A percentile compares a stretch with the other conserved stretches of the same genome.
Conservation (phyloP, 495 filamentous ascomycete genomes). For the Barbatosphaeria neglecta region DNA sequence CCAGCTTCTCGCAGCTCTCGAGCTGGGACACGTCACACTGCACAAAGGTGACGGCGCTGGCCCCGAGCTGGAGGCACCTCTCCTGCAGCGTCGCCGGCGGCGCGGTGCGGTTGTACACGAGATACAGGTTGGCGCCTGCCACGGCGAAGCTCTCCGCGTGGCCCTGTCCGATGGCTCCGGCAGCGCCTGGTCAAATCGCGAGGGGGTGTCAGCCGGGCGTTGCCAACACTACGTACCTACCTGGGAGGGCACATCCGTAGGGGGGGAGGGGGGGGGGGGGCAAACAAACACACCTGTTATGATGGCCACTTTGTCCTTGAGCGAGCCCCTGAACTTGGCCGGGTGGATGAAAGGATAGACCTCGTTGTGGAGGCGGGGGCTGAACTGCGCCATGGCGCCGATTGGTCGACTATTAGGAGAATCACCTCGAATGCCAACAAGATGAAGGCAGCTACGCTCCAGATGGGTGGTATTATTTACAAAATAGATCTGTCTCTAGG, state of each 20-base stretch:
- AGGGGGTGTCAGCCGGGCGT: background rate
- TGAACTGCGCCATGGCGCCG: background rate
- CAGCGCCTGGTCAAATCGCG: slow-evolving; percentile 11
- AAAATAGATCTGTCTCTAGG: too few relatives aligned
- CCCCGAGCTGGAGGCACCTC: slow-evolving; percentile 10
- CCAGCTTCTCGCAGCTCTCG: slow-evolving; percentile 13
- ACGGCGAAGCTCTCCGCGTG: slow-evolving; percentile 24
- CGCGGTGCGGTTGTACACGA: slow-evolving; percentile 22
- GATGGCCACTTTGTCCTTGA: slow-evolving; percentile 16
- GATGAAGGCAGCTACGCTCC: too few relatives aligned
- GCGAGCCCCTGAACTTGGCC: slow-evolving; percentile 15
- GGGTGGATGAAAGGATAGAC: slow-evolving; percentile 22
- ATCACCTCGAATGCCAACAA: too few relatives aligned
- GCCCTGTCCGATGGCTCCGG: slow-evolving; percentile 15
- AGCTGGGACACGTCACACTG: slow-evolving; percentile 16
- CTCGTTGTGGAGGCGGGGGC: slow-evolving; percentile 17
- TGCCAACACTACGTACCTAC: too few relatives aligned
- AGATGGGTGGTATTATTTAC: too few relatives aligned
- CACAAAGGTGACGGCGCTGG: slow-evolving; percentile 11
- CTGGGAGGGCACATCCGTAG: too few relatives aligned
- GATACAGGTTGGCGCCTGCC: slow-evolving; percentile 16
- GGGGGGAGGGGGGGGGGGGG: too few relatives aligned
- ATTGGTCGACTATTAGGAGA: background rate
- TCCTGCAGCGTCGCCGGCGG: slow-evolving; percentile 11
- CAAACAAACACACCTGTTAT: slow-evolving; percentile 20